Base-by-base conservation (phyloP, 441 rosid genomes). In the Bocquillonia castaneifolia region DNA sequence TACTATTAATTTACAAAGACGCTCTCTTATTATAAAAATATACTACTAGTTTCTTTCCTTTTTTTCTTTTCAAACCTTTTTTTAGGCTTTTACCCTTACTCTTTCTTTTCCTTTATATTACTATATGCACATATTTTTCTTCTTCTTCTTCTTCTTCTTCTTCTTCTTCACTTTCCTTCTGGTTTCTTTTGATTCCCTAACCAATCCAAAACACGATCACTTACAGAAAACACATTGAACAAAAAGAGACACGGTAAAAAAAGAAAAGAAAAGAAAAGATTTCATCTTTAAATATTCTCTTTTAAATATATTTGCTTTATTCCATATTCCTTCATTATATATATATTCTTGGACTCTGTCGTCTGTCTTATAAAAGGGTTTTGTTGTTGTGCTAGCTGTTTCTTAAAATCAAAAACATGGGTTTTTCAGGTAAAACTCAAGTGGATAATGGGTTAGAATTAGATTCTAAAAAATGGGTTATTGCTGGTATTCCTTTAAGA, bases 401-500 rank as follows among this genome's bases (percentile, higher is more conserved):
- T 37, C 62, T 68, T 67, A 70, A 69, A 51, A 73, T 56, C 55
- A 9, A 74, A 37, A 59, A 39, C 69, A 85, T 90, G 91, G 90
- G 90, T 63, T 61, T 79, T 71, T 72, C 86, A 26, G 79, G 78
- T 55, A 81, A 82, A 75, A 73, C 69, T 55, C 86, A 83, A 57
- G 77, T 73, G 52, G 91, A 82, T 44, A 82, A 76, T n/a, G 87
- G 86, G 44, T 67, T 79, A 48, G 92, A 83, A 37, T 78, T 81
- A 37, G 89, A 85, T 15, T 78, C 77, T 55, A 80, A 81, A 28
- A 78, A 72, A 80, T 83, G 93, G 90, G 82, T 83, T n/a, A 72
- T 88, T 64, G 79, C 92, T n/a, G 96, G 92, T 42, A 81, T 89
- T 70, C 76, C 88, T 1, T 73, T 86, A 15, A 81, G 92, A 36